Evolutionary conservation across 371 early-diverging fungal species (phyloP).

Genomic region (Mortierella sp.): DNA sequence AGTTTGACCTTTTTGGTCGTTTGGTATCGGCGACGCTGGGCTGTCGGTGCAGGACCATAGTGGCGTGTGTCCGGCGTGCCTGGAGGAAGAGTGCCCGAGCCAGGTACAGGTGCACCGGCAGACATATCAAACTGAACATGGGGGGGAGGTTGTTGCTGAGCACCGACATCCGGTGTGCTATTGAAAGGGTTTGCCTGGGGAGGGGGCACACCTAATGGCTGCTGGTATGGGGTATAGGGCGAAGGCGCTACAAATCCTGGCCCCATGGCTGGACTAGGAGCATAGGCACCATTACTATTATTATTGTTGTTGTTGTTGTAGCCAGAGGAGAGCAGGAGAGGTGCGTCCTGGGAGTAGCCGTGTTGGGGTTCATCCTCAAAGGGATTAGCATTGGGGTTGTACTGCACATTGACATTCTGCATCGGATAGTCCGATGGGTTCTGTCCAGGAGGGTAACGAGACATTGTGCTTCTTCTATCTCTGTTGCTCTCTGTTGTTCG

Average conservation of each 20-base stretch:
- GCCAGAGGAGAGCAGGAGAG: constrained; percentile 44
- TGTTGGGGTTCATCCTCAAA: constrained; percentile 47
- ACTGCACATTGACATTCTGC: constrained; percentile 50
- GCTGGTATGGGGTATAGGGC: constrained; percentile 54
- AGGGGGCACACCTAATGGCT: constrained; percentile 33
- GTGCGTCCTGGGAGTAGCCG: constrained; percentile 42
- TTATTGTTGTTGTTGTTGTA: constrained; percentile 29
- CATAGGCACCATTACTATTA: constrained; percentile 16
- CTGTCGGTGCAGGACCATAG: constrained; percentile 49
- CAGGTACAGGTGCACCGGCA: constrained; percentile 9
- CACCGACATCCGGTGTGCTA: constrained; percentile 20
- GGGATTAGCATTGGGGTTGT: constrained; percentile 53
- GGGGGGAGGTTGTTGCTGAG: constrained; percentile 19
- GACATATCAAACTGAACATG: constrained; percentile 39
- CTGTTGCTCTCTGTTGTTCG: constrained; percentile 5
- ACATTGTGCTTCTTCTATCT: constrained; percentile 32
- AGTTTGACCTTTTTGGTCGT: constrained; percentile 59
- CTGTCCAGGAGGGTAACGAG: constrained; percentile 45
- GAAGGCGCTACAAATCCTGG: constrained; percentile 39
- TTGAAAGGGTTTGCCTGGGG: constrained; percentile 40
- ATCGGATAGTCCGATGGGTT: constrained; percentile 47
- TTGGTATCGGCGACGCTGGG: constrained; percentile 49
- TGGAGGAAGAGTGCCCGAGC: constrained; percentile 23
- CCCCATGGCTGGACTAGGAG: constrained; percentile 36
- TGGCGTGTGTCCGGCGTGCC: constrained; percentile 47